Evolutionary conservation across 441 rosid genomes (phyloP).

Genomic region (Melastoma candidum): DNA sequence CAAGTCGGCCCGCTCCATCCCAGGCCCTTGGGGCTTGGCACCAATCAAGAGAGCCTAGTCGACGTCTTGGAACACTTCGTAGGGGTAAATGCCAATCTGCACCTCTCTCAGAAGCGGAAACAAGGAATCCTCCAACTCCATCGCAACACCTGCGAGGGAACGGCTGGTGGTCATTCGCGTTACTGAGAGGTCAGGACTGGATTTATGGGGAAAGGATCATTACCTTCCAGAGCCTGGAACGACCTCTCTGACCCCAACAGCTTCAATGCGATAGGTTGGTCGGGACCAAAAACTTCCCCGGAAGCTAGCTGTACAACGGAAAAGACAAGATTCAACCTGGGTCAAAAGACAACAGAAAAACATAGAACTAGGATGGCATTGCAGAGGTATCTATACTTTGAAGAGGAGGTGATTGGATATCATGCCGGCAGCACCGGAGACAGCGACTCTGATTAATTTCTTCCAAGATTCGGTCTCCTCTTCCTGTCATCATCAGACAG

Average conservation of each 20-base stretch:
- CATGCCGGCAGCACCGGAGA: slow-evolving; percentile 96
- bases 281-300: slow-evolving; percentile 83
- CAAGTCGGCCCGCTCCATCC: slow-evolving; percentile 86
- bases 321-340: neutral
- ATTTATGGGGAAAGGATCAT: neutral
- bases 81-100: slow-evolving; percentile 62
- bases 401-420: slow-evolving; percentile 92
- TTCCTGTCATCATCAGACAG: slow-evolving; percentile 34
- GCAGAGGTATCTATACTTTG: slow-evolving; percentile 47
- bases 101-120: slow-evolving; percentile 90
- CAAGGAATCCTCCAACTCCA: slow-evolving; percentile 96
- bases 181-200: no score
- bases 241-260: slow-evolving; percentile 91
- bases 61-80: slow-evolving; percentile 82
- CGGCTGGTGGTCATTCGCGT: neutral
- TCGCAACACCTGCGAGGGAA: slow-evolving; percentile 60
- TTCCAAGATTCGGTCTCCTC: slow-evolving; percentile 91
- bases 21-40: slow-evolving; percentile 98
- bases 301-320: slow-evolving; percentile 62
- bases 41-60: slow-evolving; percentile 95
- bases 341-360: neutral
- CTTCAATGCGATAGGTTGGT: slow-evolving; percentile 83
- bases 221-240: slow-evolving; percentile 88
- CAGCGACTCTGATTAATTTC: slow-evolving; percentile 61
- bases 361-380: neutral